phyloP scores from a whole-genome alignment of 108 stramenopile species.

The Pelagomonas calceolata region DNA sequence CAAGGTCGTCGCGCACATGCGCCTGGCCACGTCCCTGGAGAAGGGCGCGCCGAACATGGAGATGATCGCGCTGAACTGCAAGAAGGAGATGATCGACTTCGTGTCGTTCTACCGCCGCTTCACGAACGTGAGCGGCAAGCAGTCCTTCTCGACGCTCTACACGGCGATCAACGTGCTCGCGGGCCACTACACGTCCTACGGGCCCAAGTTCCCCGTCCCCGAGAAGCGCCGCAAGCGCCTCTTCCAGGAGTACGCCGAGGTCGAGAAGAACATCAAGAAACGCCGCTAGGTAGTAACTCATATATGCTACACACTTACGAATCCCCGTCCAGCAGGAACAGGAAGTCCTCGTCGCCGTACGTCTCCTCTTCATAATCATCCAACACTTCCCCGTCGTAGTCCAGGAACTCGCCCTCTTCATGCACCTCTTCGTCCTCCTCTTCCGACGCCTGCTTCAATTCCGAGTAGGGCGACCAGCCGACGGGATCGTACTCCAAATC shows the following conservation, averaged over 20 bases:
- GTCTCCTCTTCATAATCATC: too few relatives aligned
- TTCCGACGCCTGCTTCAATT: too few relatives aligned
- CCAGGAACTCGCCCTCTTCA: too few relatives aligned
- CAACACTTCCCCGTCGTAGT: too few relatives aligned
- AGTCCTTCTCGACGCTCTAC: slow-evolving; percentile 82
- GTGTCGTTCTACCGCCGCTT: slow-evolving; percentile 52
- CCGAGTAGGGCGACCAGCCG: not conserved
- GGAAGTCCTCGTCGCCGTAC: too few relatives aligned
- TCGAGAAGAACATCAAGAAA: slow-evolving; percentile 63
- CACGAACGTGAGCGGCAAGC: slow-evolving; percentile 81
- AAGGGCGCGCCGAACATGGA: slow-evolving; percentile 80
- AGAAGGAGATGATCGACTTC: slow-evolving; percentile 96
- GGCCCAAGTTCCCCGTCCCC: slow-evolving; percentile 92
- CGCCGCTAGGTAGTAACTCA: slow-evolving; percentile 19
- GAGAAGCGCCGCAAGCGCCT: slow-evolving; percentile 95
- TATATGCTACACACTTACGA: too few relatives aligned
- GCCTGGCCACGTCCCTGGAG: slow-evolving; percentile 45
- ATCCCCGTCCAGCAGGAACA: too few relatives aligned
- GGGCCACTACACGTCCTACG: slow-evolving; percentile 91
- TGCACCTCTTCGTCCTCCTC: too few relatives aligned
- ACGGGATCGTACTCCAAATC: slow-evolving; percentile 42
- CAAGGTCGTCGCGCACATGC: slow-evolving; percentile 82
- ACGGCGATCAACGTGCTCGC: slow-evolving; percentile 89
- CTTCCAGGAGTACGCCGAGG: slow-evolving; percentile 88
- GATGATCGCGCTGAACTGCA: slow-evolving; percentile 78